These are phyloP conservation scores for Cucurbita moschata DNA, from an alignment of 306 rosid species.

Conservation along the genomic window DNA sequence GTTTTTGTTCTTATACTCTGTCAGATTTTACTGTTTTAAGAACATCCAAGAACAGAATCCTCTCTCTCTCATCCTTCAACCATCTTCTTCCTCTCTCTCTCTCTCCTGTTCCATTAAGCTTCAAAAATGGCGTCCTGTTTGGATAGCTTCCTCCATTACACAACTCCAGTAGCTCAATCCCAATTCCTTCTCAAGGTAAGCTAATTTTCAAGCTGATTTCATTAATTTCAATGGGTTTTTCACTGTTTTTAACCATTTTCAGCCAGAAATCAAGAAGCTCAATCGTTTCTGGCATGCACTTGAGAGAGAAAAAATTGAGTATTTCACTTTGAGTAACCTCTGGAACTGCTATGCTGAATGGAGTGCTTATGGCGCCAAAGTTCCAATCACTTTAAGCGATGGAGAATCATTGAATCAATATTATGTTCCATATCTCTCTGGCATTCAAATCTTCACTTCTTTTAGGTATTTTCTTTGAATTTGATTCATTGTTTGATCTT, in stretches of 20 bases:
- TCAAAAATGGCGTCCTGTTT: constrained; percentile 63
- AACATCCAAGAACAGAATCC: constrained; percentile 28
- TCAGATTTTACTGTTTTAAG: constrained; percentile 18
- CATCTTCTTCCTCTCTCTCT: constrained; percentile 16
- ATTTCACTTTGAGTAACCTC: constrained; percentile 62
- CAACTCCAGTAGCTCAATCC: constrained; percentile 64
- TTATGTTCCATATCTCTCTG: constrained; percentile 96
- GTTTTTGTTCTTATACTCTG: constrained; percentile 9
- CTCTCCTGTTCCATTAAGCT: constrained; percentile 8
- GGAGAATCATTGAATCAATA: constrained; percentile 82
- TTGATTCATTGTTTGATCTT: background rate
- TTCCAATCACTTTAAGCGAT: constrained; percentile 43
- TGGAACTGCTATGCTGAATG: constrained; percentile 82
- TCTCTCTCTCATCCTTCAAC: constrained; percentile 16
- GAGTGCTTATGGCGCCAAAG: constrained; percentile 97
- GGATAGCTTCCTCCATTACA: constrained; percentile 56
- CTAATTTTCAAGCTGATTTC: background rate
- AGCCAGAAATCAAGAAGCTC: constrained; percentile 69
- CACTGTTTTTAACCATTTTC: background rate
- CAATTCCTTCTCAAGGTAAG: constrained; percentile 65
- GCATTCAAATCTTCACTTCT: constrained; percentile 70
- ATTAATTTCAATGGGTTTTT: background rate
- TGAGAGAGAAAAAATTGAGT: constrained; percentile 77
- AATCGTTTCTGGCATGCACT: constrained; percentile 84
- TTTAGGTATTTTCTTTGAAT: constrained; percentile 32